Conservation (phyloP, 2,329 filamentous ascomycete genomes). For the Clonostachys solani region DNA sequence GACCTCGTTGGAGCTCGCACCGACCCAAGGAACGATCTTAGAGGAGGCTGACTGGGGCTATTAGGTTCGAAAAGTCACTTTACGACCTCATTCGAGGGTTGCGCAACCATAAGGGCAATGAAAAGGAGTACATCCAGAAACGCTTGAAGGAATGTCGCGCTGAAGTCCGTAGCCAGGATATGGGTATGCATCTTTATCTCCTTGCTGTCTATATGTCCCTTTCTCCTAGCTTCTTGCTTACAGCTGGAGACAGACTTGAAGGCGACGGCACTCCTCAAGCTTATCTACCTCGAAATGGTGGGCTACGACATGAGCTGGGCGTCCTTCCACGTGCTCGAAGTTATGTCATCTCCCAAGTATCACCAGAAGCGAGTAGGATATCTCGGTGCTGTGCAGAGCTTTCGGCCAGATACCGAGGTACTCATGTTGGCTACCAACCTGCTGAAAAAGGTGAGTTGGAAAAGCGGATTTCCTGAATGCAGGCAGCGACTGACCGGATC, state of each 20-base stretch:
- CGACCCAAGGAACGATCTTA: no score
- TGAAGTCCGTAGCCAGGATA: constrained; percentile 89
- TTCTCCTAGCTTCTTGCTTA: neutral
- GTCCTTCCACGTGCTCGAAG: constrained; percentile 95
- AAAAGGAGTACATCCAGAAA: constrained; percentile 92
- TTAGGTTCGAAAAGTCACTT: constrained; percentile 98
- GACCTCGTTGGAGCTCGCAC: neutral
- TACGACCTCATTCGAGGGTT: constrained; percentile 98
- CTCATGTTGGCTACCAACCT: constrained; percentile 96
- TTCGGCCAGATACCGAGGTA: constrained; percentile 91
- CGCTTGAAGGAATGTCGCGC: constrained; percentile 91
- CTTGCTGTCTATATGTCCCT: neutral
- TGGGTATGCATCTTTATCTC: constrained; percentile 45
- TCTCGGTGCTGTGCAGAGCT: constrained; percentile 91
- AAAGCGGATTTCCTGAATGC: neutral
- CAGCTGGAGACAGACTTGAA: constrained; percentile 66
- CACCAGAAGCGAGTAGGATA: constrained; percentile 95
- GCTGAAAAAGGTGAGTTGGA: constrained; percentile 71
- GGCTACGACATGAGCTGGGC: constrained; percentile 99
- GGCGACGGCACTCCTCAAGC: constrained; percentile 89
- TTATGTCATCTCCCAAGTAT: constrained; percentile 96
- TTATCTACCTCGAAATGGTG: constrained; percentile 98
- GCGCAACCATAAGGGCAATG: constrained; percentile 90
- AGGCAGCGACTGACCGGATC: neutral
- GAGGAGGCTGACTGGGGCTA: neutral